Conservation (phyloP, 2,329 filamentous ascomycete genomes). For the Paecilomyces formosus region DNA sequence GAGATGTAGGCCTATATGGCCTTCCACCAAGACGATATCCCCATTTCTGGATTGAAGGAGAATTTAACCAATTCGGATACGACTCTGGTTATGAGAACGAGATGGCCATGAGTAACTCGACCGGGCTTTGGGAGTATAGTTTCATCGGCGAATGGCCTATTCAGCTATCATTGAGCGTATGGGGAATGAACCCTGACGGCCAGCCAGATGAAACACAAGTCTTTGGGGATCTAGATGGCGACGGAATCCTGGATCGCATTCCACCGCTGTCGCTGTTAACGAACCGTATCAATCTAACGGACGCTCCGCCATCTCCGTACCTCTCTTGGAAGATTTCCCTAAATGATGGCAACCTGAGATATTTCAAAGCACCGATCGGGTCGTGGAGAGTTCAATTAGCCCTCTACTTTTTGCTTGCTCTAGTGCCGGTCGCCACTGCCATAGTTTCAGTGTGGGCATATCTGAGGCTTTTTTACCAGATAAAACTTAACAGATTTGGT, state of each 20-base stretch:
- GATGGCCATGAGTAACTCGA: conserved; percentile 36
- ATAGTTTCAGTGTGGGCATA: conserved; percentile 44
- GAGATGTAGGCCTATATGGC: conserved; percentile 38
- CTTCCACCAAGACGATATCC: conserved; percentile 43
- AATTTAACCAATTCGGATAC: conserved; percentile 53
- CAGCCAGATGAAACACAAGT: conserved; percentile 49
- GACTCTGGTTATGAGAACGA: conserved; percentile 47
- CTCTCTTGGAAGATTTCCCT: conserved; percentile 46
- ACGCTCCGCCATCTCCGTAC: conserved; percentile 43
- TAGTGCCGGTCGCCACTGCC: conserved; percentile 44
- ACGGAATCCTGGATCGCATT: conserved; percentile 50
- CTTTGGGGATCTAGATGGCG: conserved; percentile 52
- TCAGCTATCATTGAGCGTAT: conserved; percentile 50
- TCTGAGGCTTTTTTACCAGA: conserved; percentile 49
- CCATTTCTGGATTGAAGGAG: conserved; percentile 50
- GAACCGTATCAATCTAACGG: conserved; percentile 49
- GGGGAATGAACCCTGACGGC: conserved; percentile 55
- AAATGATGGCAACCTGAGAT: conserved; percentile 44
- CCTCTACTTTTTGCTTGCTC: conserved; percentile 43
- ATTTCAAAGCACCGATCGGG: conserved; percentile 42
- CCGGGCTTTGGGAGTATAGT: conserved; percentile 45
- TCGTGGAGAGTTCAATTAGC: conserved; percentile 43
- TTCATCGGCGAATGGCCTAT: conserved; percentile 56
- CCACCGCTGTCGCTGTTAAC: conserved; percentile 46
- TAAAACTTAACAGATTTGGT: conserved; percentile 51